Conservation (phyloP, 1,139 yeast genomes). For the Diutina scorzettiae region DNA sequence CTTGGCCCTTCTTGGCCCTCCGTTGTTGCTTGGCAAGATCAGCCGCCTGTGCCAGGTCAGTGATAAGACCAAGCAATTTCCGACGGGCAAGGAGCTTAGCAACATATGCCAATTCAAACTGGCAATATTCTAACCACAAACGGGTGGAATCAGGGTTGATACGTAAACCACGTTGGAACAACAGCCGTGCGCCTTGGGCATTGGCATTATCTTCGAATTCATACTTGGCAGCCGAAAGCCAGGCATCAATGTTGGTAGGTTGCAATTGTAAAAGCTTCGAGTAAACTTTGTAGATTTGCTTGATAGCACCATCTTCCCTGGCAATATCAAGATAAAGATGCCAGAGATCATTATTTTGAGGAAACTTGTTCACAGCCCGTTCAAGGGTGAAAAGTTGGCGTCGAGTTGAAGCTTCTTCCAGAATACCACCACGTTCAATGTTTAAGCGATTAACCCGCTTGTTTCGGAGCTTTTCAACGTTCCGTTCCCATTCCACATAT, state of each 20-base stretch:
- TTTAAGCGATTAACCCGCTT: constrained; percentile 59
- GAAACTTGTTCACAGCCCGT: constrained; percentile 71
- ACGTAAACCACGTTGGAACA: constrained; percentile 76
- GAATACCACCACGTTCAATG: constrained; percentile 14
- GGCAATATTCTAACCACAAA: constrained; percentile 80
- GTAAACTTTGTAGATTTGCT: constrained; percentile 72
- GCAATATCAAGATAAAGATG: constrained; percentile 63
- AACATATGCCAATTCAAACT: constrained; percentile 77
- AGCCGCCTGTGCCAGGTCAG: constrained; percentile 57
- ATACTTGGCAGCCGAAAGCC: constrained; percentile 93
- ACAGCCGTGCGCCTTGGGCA: constrained; percentile 77
- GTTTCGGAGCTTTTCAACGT: constrained; percentile 65
- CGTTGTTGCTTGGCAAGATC: constrained; percentile 50
- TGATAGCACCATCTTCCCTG: constrained; percentile 60
- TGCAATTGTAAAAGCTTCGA: constrained; percentile 73
- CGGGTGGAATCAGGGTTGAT: constrained; percentile 64
- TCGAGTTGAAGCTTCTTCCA: constrained; percentile 58
- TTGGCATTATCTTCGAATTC: constrained; percentile 85
- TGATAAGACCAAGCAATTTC: constrained; percentile 64
- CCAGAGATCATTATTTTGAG: constrained; percentile 74
- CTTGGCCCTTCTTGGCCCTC: constrained; percentile 30
- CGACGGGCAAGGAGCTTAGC: constrained; percentile 78
- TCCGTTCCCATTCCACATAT: constrained; percentile 73
- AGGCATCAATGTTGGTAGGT: constrained; percentile 81
- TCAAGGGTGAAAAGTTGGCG: constrained; percentile 77